Evolutionary conservation across 108 stramenopile species (phyloP).

Genomic region (Fragilaria radians): DNA sequence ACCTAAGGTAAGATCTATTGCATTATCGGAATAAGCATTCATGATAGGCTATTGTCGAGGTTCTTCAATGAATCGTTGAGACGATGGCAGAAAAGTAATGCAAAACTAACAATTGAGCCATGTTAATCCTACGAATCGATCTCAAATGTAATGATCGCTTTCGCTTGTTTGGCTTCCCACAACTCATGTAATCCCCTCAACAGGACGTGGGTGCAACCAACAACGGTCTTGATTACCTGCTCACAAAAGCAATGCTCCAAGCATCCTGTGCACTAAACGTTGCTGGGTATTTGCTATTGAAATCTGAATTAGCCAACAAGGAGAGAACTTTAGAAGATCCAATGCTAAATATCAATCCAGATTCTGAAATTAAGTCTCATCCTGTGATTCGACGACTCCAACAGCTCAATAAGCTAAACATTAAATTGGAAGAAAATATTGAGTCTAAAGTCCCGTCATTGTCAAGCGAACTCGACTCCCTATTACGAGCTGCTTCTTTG

Average conservation of each 20-base stretch:
- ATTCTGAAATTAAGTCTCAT: conserved; percentile 47
- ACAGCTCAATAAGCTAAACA: conserved; percentile 39
- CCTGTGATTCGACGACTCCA: conserved; percentile 76
- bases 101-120: conserved; percentile 43
- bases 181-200: conserved; percentile 6
- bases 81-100: conserved; percentile 75
- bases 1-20: conserved; percentile 48
- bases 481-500: conserved; percentile 67
- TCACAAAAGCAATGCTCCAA: conserved; percentile 63
- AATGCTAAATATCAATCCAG: conserved; percentile 15
- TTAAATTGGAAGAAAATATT: conserved; percentile 57
- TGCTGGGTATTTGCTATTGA: conserved; percentile 71
- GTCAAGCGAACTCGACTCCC: conserved; percentile 43
- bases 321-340: conserved; percentile 5
- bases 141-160: conserved; percentile 17
- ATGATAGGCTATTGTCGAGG: conserved; percentile 74
- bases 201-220: conserved; percentile 74
- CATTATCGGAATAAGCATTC: conserved; percentile 32
- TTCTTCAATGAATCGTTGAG: conserved; percentile 29
- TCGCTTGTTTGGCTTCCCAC: conserved; percentile 65
- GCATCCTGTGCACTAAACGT: conserved; percentile 66
- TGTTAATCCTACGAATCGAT: conserved; percentile 65
- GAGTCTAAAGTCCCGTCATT: conserved; percentile 39
- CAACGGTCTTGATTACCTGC: conserved; percentile 60
- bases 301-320: conserved; percentile 21